Base-by-base conservation (phyloP, 2,329 filamentous ascomycete species). In the Reticulascus tulasneorum region DNA sequence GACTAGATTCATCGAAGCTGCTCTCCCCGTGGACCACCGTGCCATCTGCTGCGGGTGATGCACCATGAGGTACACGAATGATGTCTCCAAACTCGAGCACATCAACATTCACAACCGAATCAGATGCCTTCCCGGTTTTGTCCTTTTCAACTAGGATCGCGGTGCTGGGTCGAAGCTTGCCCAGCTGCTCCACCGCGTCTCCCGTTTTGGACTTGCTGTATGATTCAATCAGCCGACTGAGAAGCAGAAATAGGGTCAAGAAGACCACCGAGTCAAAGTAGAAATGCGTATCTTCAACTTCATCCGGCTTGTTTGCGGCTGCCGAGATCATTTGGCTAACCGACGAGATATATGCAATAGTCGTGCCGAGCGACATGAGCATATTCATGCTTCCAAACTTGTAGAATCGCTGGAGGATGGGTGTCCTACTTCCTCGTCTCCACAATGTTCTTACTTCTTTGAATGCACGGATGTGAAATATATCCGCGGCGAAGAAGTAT, bases 311-410 rank as follows among this genome's bases (percentile, higher is more conserved):
- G 13, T 60, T 52, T 4, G 67, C 68, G 5, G 69, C 74, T 1
- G 60, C 63, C 7, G 79, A 76, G 33, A 87, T 82, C 55, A 96
- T 73, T 46, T 94, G 81, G 12, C 79, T 83, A 17, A 94, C 65
- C 0, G 88, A 94, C 1, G 87, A 82, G 44, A 94, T 67, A 56
- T 94, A 95, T 2, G 90, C 90, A 42, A 96, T 87, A 3, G 79
- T 84, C 1, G 90, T 94, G 6, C 89, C 90, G 3, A 94, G 72
- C 7, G 85, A 93, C 62, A 96, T 90, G 41, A 96, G 74, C 66
- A 94, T 84, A 55, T 94, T 94, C 90, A 96, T 96, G 65, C 89
- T 95, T 8, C 90, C 90, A 52, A 96, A 96, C n/a, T 85, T 81
- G 58, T 89, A 88, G 53, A 96, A 90, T 11, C 90, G 73, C 48